Evolutionary conservation across 1,284 basidiomycete species (phyloP).

Genomic region (Heimioporus punctisporus): DNA sequence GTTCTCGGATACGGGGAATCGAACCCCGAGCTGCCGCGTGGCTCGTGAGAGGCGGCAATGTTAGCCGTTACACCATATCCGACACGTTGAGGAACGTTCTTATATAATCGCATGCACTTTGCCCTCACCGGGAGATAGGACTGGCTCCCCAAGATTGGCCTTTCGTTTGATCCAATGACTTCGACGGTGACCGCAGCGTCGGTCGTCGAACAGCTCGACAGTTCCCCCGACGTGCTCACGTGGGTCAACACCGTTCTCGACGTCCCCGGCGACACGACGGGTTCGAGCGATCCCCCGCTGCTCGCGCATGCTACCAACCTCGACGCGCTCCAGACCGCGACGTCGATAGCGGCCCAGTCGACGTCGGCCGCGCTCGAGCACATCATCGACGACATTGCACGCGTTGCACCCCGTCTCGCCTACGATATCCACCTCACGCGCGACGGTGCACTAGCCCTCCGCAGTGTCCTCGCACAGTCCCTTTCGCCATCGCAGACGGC

Average conservation of each 20-base stretch:
- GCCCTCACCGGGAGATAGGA: too few relatives aligned
- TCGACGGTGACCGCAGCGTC: slow-evolving; percentile 24
- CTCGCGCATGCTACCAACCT: slow-evolving; percentile 20
- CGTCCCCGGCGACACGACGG: slow-evolving; percentile 31
- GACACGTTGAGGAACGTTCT: slow-evolving; percentile 17
- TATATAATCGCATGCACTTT: neutral
- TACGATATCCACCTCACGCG: slow-evolving; percentile 97
- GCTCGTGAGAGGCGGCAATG: slow-evolving; percentile 61
- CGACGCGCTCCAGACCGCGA: slow-evolving; percentile 52
- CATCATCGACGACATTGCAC: slow-evolving; percentile 88
- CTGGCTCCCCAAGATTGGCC: too few relatives aligned
- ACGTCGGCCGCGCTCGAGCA: slow-evolving; percentile 85
- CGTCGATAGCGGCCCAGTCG: slow-evolving; percentile 87
- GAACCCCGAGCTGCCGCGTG: slow-evolving; percentile 52
- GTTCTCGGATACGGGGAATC: too few relatives aligned
- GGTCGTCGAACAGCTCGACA: slow-evolving; percentile 38
- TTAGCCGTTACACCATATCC: slow-evolving; percentile 69
- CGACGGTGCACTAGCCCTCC: slow-evolving; percentile 82
- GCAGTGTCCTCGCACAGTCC: slow-evolving; percentile 61
- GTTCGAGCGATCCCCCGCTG: slow-evolving; percentile 9
- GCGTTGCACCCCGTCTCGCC: slow-evolving; percentile 83
- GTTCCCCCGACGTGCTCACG: slow-evolving; percentile 50
- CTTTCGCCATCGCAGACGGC: slow-evolving; percentile 46
- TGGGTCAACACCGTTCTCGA: slow-evolving; percentile 69
- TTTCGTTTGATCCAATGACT: too few relatives aligned